Conservation (phyloP, 2,329 filamentous ascomycete genomes). For the Aureobasidium leucospermi region DNA sequence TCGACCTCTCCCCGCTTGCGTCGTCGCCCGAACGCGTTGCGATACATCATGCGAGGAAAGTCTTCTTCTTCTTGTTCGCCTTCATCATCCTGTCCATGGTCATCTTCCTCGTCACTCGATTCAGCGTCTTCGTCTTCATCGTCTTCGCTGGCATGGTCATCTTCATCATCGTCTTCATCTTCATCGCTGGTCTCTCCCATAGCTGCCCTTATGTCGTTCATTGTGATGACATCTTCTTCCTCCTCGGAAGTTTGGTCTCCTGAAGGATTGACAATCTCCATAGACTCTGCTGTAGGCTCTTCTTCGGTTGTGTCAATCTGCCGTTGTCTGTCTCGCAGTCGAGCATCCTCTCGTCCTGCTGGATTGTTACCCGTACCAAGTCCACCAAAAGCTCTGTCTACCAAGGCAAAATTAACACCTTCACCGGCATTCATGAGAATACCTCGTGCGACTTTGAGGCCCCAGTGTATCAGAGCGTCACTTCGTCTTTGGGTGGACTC, state of each 20-base stretch:
- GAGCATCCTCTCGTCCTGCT: slow-evolving; percentile 36
- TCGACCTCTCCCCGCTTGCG: slow-evolving; percentile 46
- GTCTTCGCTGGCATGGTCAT: slow-evolving; percentile 1
- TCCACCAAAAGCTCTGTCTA: slow-evolving; percentile 56
- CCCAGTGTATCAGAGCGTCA: slow-evolving; percentile 49
- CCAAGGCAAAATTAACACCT: slow-evolving; percentile 49
- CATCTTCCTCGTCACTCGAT: slow-evolving; percentile 16
- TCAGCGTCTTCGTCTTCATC: slow-evolving; percentile 19
- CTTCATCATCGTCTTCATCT: slow-evolving; percentile 16
- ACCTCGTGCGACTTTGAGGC: slow-evolving; percentile 50
- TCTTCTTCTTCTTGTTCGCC: slow-evolving; percentile 31
- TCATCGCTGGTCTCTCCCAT: slow-evolving; percentile 18
- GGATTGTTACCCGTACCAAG: slow-evolving; percentile 38
- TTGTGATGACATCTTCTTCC: slow-evolving; percentile 12
- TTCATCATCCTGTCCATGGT: slow-evolving; percentile 18
- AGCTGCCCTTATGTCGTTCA: slow-evolving; percentile 13
- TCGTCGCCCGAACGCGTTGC: slow-evolving; percentile 42
- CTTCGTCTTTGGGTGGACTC: slow-evolving; percentile 33
- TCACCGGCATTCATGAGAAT: slow-evolving; percentile 51
- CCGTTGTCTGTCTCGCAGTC: slow-evolving; percentile 33
- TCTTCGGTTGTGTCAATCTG: slow-evolving; percentile 39
- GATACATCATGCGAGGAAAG: slow-evolving; percentile 34
- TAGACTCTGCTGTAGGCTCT: slow-evolving; percentile 27
- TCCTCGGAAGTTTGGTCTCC: slow-evolving; percentile 6
- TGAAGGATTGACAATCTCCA: slow-evolving; percentile 32